Percentiles rank a stretch among this genome's conserved stretches.
phyloP scores from a whole-genome alignment of 345 rosid genomes.

The Corymbia maculata region DNA sequence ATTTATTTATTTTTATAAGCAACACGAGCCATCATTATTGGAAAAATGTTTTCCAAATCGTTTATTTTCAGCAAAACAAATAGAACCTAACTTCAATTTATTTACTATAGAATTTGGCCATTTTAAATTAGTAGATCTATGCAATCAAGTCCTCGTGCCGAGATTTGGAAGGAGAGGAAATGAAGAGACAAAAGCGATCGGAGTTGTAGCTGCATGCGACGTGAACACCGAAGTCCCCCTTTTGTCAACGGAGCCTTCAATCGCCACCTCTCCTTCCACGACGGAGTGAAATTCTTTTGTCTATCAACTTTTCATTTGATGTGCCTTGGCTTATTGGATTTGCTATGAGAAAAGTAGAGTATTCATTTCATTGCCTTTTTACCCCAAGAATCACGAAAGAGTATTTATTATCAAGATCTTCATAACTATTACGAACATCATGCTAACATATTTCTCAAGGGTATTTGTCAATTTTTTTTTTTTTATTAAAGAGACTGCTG shows the following conservation, averaged over 20 bases:
- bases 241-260: accelerated
- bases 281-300: background rate
- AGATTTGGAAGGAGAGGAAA: background rate
- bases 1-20: accelerated
- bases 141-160: background rate
- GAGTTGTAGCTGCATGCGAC: accelerated
- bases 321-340: background rate
- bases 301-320: background rate
- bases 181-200: background rate
- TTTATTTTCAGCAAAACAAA: accelerated
- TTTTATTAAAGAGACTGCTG: background rate
- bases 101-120: background rate
- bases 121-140: background rate
- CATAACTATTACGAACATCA: background rate
- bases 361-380: background rate
- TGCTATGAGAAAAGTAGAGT: background rate
- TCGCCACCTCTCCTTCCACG: background rate
- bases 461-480: background rate
- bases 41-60: no score
- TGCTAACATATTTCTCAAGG: background rate
- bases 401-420: background rate
- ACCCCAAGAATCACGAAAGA: background rate
- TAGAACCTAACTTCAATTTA: background rate
- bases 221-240: background rate
- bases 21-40: background rate